Base-by-base conservation (phyloP, 2,329 filamentous ascomycete genomes). In the Corynespora cassiicola region DNA sequence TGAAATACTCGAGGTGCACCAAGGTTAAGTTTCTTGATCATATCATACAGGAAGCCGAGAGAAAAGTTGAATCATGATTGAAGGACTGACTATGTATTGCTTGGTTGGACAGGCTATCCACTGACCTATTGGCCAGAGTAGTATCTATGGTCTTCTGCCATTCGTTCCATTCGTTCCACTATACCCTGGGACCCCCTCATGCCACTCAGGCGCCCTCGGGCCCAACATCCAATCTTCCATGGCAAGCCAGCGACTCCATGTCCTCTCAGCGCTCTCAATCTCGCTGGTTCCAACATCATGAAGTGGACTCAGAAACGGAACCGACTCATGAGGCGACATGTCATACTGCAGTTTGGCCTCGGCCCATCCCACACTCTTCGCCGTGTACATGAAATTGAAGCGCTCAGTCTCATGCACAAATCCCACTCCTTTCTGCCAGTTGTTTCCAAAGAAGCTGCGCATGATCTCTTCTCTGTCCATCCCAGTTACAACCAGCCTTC, bases 211-310 rank as follows among this genome's bases (percentile, higher is more conserved):
- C 21, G 86, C 85, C 45, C 88, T 75, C 1, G 88, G 87, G 2
- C 91, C 91, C 12, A 96, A 75, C 90, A 96, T 95, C 92, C 92
- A 97, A 68, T 96, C 92, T 68, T 96, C 90, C 89, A 96, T 95
- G 9, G 89, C 89, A 20, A 96, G 74, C 92, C 92, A 97, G 58
- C 92, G 86, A 64, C 90, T 95, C 94, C 94, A 99, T 43, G 79
- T 84, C 46, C 81, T 79, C 71, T 97, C 92, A 0, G 91, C 91
- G 10, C 75, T 80, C 47, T 88, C 81, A 46, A 97, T 88, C 72
- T 97, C 94, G 15, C 82, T 80, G 58, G 91, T 84, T 6, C 82
- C 81, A 1, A 87, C 84, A 37, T 84, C 81, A 56, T 87, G 84
- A n/a, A 96, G 73, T 4, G 92, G 90, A 51, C 84, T 84, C 54